These are phyloP conservation scores for Serendipita sp. DNA, from an alignment of 768 basidiomycete genomes.

Conservation along the genomic window DNA sequence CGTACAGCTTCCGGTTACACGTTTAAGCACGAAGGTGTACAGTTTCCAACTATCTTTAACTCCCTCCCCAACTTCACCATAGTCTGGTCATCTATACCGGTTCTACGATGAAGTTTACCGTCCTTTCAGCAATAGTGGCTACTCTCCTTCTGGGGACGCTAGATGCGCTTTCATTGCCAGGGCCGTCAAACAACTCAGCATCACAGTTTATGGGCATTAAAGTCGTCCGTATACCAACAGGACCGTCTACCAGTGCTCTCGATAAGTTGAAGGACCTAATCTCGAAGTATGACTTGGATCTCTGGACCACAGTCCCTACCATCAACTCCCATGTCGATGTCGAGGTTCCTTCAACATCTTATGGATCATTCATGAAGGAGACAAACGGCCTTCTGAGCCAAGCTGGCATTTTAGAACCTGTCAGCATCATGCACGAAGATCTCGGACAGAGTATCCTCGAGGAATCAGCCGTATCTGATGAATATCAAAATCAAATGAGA, in stretches of 20 bases:
- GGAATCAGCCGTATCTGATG: neutral
- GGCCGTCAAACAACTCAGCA: neutral
- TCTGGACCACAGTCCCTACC: neutral
- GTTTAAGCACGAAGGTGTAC: too few relatives aligned
- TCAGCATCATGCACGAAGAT: slow-evolving; percentile 3
- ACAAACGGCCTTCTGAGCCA: neutral
- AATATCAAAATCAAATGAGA: neutral
- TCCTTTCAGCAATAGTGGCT: too few relatives aligned
- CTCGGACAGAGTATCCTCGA: neutral
- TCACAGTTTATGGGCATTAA: neutral
- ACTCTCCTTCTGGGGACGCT: too few relatives aligned
- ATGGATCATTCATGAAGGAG: neutral
- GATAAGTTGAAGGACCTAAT: neutral
- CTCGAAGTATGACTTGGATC: neutral
- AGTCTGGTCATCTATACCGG: too few relatives aligned
- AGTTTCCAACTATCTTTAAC: too few relatives aligned
- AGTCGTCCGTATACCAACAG: neutral
- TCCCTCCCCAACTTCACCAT: too few relatives aligned
- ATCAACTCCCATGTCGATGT: slow-evolving; percentile 2
- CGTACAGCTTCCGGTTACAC: too few relatives aligned
- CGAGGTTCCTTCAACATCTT: neutral
- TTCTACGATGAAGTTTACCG: too few relatives aligned
- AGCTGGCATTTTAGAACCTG: slow-evolving; percentile 1
- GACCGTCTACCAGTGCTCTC: neutral
- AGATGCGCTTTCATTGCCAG: neutral